phyloP scores from a whole-genome alignment of 2,329 filamentous ascomycete species.

The Iodosphaeria phyllophila region DNA sequence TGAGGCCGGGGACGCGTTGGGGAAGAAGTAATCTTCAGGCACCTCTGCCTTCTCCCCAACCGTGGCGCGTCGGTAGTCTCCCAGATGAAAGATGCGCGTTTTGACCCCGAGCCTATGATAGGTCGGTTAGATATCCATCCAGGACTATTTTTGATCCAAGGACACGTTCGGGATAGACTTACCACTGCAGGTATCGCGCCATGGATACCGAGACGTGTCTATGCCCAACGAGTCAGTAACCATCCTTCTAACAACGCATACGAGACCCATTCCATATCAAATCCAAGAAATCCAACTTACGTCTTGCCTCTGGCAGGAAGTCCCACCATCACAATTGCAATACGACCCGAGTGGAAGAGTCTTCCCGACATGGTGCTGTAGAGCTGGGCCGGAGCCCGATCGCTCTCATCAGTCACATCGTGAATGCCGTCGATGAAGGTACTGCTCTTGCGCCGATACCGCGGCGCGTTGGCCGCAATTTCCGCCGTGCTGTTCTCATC shows the following conservation, averaged over 20 bases:
- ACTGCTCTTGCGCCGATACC: conserved; percentile 81
- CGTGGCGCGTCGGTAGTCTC: conserved; percentile 87
- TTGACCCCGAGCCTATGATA: conserved; percentile 71
- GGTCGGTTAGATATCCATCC: conserved; percentile 4
- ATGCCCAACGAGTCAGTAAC: conserved; percentile 5
- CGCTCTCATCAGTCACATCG: conserved; percentile 62
- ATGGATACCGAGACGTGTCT: conserved; percentile 92
- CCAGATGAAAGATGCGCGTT: conserved; percentile 91
- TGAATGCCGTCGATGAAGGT: conserved; percentile 97
- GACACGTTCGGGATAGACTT: conserved; percentile 11
- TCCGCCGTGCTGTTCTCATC: conserved; percentile 54
- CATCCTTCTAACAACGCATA: too few species aligned
- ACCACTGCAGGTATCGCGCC: conserved; percentile 84
- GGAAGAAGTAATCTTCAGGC: conserved; percentile 94
- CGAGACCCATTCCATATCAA: conserved; percentile 1
- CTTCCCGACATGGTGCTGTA: conserved; percentile 97
- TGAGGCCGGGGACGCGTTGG: conserved; percentile 79
- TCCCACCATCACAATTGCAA: conserved; percentile 93
- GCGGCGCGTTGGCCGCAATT: conserved; percentile 75
- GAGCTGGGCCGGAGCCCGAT: conserved; percentile 85
- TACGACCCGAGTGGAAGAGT: conserved; percentile 90
- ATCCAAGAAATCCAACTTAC: conserved; percentile 23
- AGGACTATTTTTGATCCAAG: too few species aligned
- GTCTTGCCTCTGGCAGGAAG: conserved; percentile 92
- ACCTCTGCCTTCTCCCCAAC: conserved; percentile 69